Base-by-base conservation (phyloP, 129 eudicot genomes). In the Heracleum sosnowskyi region DNA sequence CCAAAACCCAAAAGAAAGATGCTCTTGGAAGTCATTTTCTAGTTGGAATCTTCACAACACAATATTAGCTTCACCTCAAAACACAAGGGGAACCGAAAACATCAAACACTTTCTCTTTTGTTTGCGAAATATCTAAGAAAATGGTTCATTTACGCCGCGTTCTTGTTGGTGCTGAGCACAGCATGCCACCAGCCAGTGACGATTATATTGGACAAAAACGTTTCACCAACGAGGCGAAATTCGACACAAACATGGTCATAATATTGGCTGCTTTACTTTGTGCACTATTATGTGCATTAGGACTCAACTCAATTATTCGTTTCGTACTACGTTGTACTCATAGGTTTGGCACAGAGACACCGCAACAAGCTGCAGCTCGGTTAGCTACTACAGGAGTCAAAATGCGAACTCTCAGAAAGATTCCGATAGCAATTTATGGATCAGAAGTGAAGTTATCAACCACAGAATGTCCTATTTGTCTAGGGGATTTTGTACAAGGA, bases 221-320 rank as follows among this genome's bases (percentile, higher is more conserved):
- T 64, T 24, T 24, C 46, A 17, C 82, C 0, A 44, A 77, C 7
- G 88, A 80, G 36, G 53, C 84, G 0, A 82, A 75, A 55, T 77
- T 90, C 1, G 96, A 90, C 73, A 74, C 88, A 0, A 83, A 90
- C 74, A 90, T 90, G 96, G 90, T 90, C 69, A 83, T 90, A 24
- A 84, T 90, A 73, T 53, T 90, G 37, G 92, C 90, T 2, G 91
- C 83, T 0, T 77, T 90, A 46, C 49, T 90, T 39, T 87, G 87
- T 13, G 88, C 91, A 3, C 40, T 90, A 78, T 63, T 90, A 35
- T 83, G 70, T 24, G 88, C 91, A 7, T 84, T 90, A 15, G 83
- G 85, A 45, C 49, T 90, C 20, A 90, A 90, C 84, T 85, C 90
- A 7, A 74, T 84, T 1, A 78, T 84, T 28, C 91, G 87, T n/a